Percentiles rank a stretch among this genome's conserved stretches.
These are phyloP conservation scores for Aspergillus fischeri DNA, from an alignment of 2,329 filamentous ascomycete genomes.

Conservation along the genomic window DNA sequence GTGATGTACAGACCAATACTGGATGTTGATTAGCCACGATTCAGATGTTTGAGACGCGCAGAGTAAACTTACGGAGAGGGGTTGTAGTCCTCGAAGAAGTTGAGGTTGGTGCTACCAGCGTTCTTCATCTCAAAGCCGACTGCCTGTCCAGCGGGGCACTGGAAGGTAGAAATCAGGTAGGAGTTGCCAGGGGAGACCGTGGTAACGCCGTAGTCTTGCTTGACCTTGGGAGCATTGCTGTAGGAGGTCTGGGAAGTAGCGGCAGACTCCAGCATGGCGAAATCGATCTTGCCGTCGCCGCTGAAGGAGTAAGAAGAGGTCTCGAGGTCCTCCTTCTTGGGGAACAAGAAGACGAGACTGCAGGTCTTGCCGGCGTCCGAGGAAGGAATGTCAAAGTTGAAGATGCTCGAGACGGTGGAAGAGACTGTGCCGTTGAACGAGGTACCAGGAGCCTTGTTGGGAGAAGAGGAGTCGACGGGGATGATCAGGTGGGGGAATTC, in stretches of 20 bases:
- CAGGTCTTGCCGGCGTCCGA: constrained; percentile 57
- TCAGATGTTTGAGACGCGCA: background rate
- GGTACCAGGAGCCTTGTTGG: constrained; percentile 51
- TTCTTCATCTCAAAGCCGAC: constrained; percentile 52
- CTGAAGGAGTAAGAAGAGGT: constrained; percentile 56
- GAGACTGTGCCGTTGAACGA: constrained; percentile 55
- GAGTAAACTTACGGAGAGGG: constrained; percentile 40
- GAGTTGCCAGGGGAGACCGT: constrained; percentile 52
- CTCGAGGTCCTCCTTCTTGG: constrained; percentile 52
- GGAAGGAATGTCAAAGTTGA: constrained; percentile 64
- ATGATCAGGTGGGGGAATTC: constrained; percentile 62
- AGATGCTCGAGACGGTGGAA: constrained; percentile 53
- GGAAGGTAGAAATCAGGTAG: constrained; percentile 51
- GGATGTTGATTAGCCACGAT: constrained; percentile 7
- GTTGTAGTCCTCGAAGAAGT: constrained; percentile 64
- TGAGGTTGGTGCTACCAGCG: constrained; percentile 48
- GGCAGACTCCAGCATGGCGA: constrained; percentile 46
- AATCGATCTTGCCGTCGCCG: constrained; percentile 51
- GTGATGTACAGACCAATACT: constrained; percentile 42
- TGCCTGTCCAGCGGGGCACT: constrained; percentile 52
- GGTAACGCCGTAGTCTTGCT: constrained; percentile 42
- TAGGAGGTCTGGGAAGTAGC: constrained; percentile 52
- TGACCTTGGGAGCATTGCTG: constrained; percentile 48
- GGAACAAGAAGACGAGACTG: constrained; percentile 63
- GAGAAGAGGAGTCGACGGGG: constrained; percentile 53